Evolutionary conservation across 768 basidiomycete genomes (phyloP).

Genomic region (Trametes sanguinea): DNA sequence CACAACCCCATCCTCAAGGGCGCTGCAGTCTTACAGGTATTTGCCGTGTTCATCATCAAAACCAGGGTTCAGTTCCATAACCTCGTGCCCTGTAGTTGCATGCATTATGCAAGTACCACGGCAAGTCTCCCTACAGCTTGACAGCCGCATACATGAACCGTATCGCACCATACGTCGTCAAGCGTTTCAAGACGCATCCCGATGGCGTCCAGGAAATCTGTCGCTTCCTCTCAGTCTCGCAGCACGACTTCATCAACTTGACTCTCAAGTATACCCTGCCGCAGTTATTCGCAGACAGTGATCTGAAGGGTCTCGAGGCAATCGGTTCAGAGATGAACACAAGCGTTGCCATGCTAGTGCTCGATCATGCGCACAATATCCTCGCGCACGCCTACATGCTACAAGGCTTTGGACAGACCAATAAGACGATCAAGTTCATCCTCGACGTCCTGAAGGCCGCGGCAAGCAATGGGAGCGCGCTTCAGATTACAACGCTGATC

Average conservation of each 20-base stretch:
- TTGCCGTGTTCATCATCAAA: constrained; percentile 13
- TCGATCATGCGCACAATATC: constrained; percentile 60
- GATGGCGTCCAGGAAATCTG: constrained; percentile 63
- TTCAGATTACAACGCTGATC: constrained; percentile 53
- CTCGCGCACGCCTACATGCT: constrained; percentile 70
- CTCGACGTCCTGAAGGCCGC: constrained; percentile 55
- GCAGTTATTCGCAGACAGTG: constrained; percentile 61
- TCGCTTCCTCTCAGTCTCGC: constrained; percentile 61
- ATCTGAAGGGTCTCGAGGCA: constrained; percentile 57
- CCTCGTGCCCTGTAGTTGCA: constrained; percentile 47
- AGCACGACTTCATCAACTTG: constrained; percentile 61
- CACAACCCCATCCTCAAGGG: constrained; percentile 71
- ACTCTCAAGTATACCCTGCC: constrained; percentile 71
- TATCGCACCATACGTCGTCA: constrained; percentile 66
- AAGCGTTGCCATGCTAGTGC: constrained; percentile 54
- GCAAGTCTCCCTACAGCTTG: constrained; percentile 65
- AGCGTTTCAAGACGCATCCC: constrained; percentile 59
- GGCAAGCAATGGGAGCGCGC: constrained; percentile 37
- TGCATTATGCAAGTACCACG: constrained; percentile 55
- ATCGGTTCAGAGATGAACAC: constrained; percentile 56
- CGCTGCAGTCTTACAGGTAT: constrained; percentile 66
- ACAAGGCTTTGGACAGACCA: constrained; percentile 53
- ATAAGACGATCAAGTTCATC: constrained; percentile 63
- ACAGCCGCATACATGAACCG: constrained; percentile 68
- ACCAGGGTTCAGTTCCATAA: neutral